Evolutionary conservation across 2,329 filamentous ascomycete species (phyloP), one percentile per base, ranked within the genome.

Genomic region (Verticillium longisporum): DNA sequence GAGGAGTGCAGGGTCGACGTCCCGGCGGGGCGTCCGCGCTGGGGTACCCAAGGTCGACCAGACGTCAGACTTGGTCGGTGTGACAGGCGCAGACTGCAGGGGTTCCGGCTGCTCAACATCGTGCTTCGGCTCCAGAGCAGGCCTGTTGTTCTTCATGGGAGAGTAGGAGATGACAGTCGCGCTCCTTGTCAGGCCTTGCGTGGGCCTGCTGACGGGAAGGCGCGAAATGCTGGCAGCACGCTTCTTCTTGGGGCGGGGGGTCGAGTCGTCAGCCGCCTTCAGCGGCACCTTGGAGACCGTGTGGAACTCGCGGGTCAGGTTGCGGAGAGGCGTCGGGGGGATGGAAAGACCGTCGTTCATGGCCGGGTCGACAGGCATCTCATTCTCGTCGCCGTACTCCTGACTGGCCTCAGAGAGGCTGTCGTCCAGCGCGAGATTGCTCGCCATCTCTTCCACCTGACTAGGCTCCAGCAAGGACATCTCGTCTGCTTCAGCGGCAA

Each of bases 241-340:
- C 65, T 78, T 79, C 70, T 81, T 83, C 55, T 74, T 66, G 63
- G 79, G 72, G 61, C 77, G 74, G 37, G 82, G 74, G 59, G 83
- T 76, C 68, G 82, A 75, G 69, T 89, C 74, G 68, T 85, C 88
- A 31, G 87, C 86, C 3, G 86, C 79, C 72, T 91, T 91, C 50
- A 93, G 75, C 1, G 90, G 89, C 4, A 93, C 85, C 74, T 92
- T 93, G 32, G 88, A 90, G 0, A 90, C 86, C 0, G 90, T 93
- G 71, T 90, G 85, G 64, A 88, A 84, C n/a, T 81, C 78, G 60
- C 80, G 78, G n/a, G 73, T 75, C n/a, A 79, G 68, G 0, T 75
- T 73, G 15, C 84, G 81, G 57, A 80, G 75, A 0, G 88, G 88
- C 1, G 88, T 90, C 1, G 83, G 84, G 2, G 72, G 70, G 1